Conservation (phyloP, 108 stramenopile genomes). For the Tribonema minus region DNA sequence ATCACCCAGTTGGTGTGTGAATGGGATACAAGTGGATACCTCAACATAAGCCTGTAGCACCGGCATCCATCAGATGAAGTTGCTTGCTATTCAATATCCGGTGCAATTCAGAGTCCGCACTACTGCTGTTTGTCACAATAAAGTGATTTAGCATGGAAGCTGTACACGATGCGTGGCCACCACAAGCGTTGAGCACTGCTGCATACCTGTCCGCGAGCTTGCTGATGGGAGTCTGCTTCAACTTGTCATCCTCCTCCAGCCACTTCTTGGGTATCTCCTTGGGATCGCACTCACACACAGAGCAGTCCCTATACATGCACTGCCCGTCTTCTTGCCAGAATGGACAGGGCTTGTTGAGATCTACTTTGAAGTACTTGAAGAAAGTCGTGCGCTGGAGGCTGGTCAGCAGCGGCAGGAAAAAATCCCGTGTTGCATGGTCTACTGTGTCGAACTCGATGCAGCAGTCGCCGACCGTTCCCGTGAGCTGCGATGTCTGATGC, state of each 20-base stretch:
- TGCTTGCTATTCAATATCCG: too few relatives aligned
- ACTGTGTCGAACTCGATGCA: constrained; percentile 44
- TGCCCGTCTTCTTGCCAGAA: constrained; percentile 58
- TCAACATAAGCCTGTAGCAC: too few relatives aligned
- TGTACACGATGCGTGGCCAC: too few relatives aligned
- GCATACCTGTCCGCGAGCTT: too few relatives aligned
- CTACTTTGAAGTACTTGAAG: constrained; percentile 58
- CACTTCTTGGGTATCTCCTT: constrained; percentile 48
- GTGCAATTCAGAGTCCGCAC: too few relatives aligned
- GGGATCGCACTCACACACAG: constrained; percentile 49
- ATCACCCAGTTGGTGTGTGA: too few relatives aligned
- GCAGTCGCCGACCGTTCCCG: constrained; percentile 44
- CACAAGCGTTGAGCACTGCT: too few relatives aligned
- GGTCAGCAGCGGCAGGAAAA: constrained; percentile 38
- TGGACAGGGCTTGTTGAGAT: constrained; percentile 53
- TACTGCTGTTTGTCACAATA: too few relatives aligned
- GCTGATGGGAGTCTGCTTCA: too few relatives aligned
- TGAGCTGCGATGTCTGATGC: constrained; percentile 38
- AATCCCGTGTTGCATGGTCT: constrained; percentile 19
- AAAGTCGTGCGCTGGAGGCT: constrained; percentile 42
- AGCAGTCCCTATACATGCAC: constrained; percentile 46
- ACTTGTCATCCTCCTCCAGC: constrained; percentile 47
- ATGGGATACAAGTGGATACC: too few relatives aligned
- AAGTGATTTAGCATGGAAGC: too few relatives aligned
- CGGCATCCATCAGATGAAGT: too few relatives aligned